These are phyloP conservation scores for Entomophthora muscae DNA, from an alignment of 371 early-diverging fungal genomes.

Conservation along the genomic window DNA sequence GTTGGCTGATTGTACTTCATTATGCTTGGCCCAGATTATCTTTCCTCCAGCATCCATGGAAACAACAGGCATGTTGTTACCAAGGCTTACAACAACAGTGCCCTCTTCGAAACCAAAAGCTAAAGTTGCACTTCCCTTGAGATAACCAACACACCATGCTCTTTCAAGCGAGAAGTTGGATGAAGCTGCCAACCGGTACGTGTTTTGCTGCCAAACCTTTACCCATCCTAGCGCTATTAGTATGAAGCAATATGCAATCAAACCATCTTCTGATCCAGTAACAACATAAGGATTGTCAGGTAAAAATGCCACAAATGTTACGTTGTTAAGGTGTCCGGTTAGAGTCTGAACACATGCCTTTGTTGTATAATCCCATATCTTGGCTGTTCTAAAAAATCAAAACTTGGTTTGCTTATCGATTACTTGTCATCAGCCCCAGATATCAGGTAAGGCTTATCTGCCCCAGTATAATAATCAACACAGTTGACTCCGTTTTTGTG, in stretches of 20 bases:
- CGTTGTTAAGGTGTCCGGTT: slow-evolving; percentile 96
- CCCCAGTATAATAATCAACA: slow-evolving; percentile 88
- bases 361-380: slow-evolving; percentile 99
- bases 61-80: slow-evolving; percentile 90
- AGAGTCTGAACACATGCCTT: slow-evolving; percentile 93
- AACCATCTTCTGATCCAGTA: slow-evolving; percentile 93
- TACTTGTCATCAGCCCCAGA: slow-evolving; percentile 84
- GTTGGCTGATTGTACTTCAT: slow-evolving; percentile 87
- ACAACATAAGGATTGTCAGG: slow-evolving; percentile 94
- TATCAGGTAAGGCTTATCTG: slow-evolving; percentile 88
- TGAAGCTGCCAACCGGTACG: slow-evolving; percentile 87
- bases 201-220: slow-evolving; percentile 94
- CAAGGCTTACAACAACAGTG: slow-evolving; percentile 80
- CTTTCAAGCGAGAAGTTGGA: slow-evolving; percentile 93
- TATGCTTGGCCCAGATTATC: slow-evolving; percentile 95
- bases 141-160: slow-evolving; percentile 83
- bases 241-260: background rate
- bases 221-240: slow-evolving; percentile 33
- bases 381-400: slow-evolving; percentile 33
- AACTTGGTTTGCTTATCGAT: slow-evolving; percentile 2
- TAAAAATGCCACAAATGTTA: slow-evolving; percentile 89
- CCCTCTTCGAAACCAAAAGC: slow-evolving; percentile 95
- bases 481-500: slow-evolving; percentile 90
- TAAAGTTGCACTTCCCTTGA: slow-evolving; percentile 72
- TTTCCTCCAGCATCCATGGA: slow-evolving; percentile 93